Conservation (phyloP, 257 asterid species). For the Nicotiana otophora region DNA sequence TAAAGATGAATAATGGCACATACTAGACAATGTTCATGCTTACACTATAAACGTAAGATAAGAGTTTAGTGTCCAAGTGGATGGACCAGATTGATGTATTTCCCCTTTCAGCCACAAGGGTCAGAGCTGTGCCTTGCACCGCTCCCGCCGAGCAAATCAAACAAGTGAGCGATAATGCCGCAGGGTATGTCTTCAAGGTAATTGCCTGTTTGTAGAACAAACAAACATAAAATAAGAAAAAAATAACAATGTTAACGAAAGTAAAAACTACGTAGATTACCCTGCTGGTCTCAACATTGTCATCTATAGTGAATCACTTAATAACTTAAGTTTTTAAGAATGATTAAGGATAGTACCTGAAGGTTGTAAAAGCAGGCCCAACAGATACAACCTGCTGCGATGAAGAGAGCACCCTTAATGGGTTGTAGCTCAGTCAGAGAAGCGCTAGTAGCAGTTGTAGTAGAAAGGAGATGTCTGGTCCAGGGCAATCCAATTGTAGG, state of each 20-base stretch:
- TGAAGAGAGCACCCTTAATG: slow-evolving; percentile 51
- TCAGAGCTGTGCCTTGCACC: slow-evolving; percentile 41
- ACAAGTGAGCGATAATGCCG: slow-evolving; percentile 49
- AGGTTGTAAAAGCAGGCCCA: slow-evolving; percentile 58
- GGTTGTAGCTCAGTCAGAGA: slow-evolving; percentile 22
- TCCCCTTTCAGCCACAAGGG: slow-evolving; percentile 39
- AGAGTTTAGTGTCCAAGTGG: slow-evolving; percentile 42
- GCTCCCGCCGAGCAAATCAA: slow-evolving; percentile 47
- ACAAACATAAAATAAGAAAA: background rate
- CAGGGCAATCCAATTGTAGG: slow-evolving; percentile 48
- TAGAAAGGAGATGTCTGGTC: slow-evolving; percentile 25
- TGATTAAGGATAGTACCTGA: slow-evolving; percentile 34
- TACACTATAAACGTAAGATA: slow-evolving; percentile 44
- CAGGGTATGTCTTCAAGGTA: slow-evolving; percentile 51
- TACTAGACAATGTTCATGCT: background rate
- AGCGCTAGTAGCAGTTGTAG: background rate
- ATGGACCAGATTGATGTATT: slow-evolving; percentile 40
- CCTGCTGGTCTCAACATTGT: background rate
- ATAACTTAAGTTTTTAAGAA: background rate
- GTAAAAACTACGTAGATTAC: background rate
- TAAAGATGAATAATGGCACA: background rate
- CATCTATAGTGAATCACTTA: background rate
- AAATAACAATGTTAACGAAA: background rate
- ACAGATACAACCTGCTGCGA: slow-evolving; percentile 38
- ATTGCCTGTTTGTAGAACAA: slow-evolving; percentile 26